These are phyloP conservation scores for Hemerocallis citrina DNA, from an alignment of 106 monocot species.

Conservation along the genomic window DNA sequence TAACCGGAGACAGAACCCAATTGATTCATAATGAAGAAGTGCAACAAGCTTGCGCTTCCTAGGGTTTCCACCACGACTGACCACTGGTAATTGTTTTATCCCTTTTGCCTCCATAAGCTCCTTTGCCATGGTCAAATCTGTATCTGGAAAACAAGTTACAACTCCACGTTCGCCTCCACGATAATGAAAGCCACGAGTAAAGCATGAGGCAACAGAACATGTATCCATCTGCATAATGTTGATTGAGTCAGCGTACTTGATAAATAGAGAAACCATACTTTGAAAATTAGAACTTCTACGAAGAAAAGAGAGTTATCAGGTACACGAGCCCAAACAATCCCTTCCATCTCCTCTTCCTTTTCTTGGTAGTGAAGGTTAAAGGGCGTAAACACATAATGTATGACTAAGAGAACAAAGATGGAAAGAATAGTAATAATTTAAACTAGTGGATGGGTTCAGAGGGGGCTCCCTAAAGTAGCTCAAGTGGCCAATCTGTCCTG, in stretches of 20 bases:
- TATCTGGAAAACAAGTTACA: slow-evolving; percentile 87
- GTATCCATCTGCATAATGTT: slow-evolving; percentile 39
- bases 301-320: background rate
- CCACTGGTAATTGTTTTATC: slow-evolving; percentile 88
- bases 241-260: background rate
- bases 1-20: slow-evolving; percentile 61
- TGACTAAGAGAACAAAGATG: no score
- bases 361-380: background rate
- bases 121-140: slow-evolving; percentile 80
- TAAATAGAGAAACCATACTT: background rate
- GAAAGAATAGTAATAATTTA: no score
- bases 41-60: slow-evolving; percentile 68
- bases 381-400: background rate
- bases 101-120: slow-evolving; percentile 98
- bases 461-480: no score
- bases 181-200: slow-evolving; percentile 68
- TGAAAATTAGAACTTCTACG: background rate
- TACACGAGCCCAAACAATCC: background rate
- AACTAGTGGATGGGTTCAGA: no score
- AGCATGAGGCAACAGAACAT: slow-evolving; percentile 49
- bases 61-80: slow-evolving; percentile 51
- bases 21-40: slow-evolving; percentile 81
- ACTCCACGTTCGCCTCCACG: slow-evolving; percentile 70
- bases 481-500: no score
- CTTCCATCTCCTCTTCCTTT: background rate